Percentiles rank a stretch among this genome's conserved stretches.
Evolutionary conservation across 148 eudicot genomes (phyloP).

Genomic region (Diospyros lotus): DNA sequence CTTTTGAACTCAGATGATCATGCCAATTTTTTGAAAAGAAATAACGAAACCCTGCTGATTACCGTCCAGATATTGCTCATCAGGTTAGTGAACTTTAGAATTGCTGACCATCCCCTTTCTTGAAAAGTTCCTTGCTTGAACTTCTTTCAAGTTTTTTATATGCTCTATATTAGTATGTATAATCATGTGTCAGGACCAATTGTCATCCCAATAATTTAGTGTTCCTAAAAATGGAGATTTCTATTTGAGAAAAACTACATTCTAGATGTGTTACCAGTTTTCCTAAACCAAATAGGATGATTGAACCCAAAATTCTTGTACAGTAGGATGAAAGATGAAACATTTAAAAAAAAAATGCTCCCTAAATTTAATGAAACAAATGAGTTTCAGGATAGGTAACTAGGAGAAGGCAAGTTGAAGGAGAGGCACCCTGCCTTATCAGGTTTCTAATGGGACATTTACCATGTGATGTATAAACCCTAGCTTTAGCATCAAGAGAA

Average conservation of each 20-base stretch:
- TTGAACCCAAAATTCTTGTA: background rate
- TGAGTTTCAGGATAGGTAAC: background rate
- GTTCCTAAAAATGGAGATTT: background rate
- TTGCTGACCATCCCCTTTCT: background rate
- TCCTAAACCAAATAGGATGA: background rate
- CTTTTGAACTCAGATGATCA: constrained; percentile 87
- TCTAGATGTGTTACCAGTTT: background rate
- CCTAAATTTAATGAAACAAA: background rate
- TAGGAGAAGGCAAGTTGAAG: background rate
- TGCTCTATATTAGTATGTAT: background rate
- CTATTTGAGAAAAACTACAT: background rate
- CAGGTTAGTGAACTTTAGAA: constrained; percentile 45
- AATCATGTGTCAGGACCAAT: background rate
- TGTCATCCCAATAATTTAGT: background rate
- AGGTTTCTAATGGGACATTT: background rate
- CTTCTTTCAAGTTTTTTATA: background rate
- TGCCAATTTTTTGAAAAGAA: constrained; percentile 59
- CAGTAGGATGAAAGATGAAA: background rate
- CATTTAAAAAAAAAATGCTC: background rate
- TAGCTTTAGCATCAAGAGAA: too few relatives aligned
- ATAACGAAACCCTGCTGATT: constrained; percentile 74
- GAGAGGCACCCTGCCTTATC: background rate
- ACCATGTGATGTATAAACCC: too few relatives aligned
- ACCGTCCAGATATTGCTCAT: constrained; percentile 91
- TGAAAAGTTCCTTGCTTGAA: background rate